These are phyloP conservation scores for Mycena galopus DNA, from an alignment of 768 basidiomycete species.

Conservation along the genomic window DNA sequence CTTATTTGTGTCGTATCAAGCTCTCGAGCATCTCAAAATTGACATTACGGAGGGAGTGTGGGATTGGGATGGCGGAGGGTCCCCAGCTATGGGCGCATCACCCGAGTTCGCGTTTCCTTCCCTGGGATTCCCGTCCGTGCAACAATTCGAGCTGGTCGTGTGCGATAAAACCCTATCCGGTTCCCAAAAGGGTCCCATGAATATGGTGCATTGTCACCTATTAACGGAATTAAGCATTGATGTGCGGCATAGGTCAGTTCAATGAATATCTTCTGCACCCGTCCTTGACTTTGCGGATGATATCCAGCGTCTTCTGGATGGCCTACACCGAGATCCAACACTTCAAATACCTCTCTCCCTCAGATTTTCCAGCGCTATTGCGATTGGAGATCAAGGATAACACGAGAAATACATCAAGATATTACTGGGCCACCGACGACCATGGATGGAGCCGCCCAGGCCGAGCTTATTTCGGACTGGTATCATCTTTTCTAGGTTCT, in stretches of 20 bases:
- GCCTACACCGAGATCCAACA: constrained; percentile 18
- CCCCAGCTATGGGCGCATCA: constrained; percentile 37
- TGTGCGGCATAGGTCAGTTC: constrained; percentile 38
- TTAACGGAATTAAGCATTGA: constrained; percentile 35
- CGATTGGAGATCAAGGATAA: constrained; percentile 38
- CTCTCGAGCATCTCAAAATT: not conserved
- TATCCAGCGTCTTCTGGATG: constrained; percentile 27
- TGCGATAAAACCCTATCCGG: constrained; percentile 34
- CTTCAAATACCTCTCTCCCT: constrained; percentile 33
- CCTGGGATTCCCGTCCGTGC: constrained; percentile 40
- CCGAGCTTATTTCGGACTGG: constrained; percentile 31
- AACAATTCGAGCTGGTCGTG: constrained; percentile 36
- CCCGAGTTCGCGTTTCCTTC: constrained; percentile 27
- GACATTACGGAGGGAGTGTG: not conserved
- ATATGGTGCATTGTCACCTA: constrained; percentile 31
- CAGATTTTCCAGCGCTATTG: constrained; percentile 27
- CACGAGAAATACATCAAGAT: constrained; percentile 11
- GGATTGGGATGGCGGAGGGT: constrained; percentile 18
- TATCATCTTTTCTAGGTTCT: constrained; percentile 17
- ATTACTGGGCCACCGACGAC: constrained; percentile 23
- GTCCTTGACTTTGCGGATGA: not conserved
- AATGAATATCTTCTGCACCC: not conserved
- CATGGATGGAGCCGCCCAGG: not conserved
- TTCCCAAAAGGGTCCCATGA: constrained; percentile 34
- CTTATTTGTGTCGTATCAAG: not conserved